Conservation (phyloP, 139 green algal species). For the Chloropicon primus region DNA sequence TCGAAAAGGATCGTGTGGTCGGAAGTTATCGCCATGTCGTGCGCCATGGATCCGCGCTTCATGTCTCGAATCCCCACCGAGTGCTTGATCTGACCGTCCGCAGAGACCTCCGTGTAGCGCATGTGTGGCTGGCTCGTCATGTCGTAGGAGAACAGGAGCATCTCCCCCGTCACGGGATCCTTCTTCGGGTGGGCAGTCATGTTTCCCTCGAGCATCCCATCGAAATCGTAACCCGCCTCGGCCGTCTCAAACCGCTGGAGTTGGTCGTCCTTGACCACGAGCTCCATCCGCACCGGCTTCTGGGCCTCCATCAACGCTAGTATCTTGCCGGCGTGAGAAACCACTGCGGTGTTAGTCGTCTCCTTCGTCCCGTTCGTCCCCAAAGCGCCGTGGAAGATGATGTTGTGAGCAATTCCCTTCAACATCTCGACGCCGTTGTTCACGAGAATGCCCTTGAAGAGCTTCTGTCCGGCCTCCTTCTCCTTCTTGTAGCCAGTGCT, state of each 20-base stretch:
- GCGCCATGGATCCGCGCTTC: not conserved
- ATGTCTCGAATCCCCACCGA: not conserved
- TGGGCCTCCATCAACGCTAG: not conserved
- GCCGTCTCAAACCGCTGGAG: not conserved
- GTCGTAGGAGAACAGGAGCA: not conserved
- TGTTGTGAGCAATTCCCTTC: not conserved
- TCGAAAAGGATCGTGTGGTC: not conserved
- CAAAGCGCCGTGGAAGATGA: not conserved
- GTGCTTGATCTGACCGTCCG: not conserved
- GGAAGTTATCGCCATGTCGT: not conserved
- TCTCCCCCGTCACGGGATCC: not conserved
- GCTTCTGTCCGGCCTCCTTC: not conserved
- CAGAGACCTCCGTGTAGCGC: not conserved
- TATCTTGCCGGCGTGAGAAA: not conserved
- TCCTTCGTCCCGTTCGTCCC: not conserved
- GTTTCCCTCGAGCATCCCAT: not conserved
- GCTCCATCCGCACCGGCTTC: not conserved
- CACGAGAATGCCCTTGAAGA: not conserved
- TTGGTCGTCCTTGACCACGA: not conserved
- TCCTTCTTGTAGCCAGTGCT: not conserved
- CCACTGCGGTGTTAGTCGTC: not conserved
- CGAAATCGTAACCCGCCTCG: not conserved
- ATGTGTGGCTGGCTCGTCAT: not conserved
- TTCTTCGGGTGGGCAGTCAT: not conserved
- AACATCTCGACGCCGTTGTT: not conserved